A percentile compares a stretch with the other conserved stretches of the same genome.
Conservation (phyloP, 1,284 basidiomycete species). For the Naganishia sp. region DNA sequence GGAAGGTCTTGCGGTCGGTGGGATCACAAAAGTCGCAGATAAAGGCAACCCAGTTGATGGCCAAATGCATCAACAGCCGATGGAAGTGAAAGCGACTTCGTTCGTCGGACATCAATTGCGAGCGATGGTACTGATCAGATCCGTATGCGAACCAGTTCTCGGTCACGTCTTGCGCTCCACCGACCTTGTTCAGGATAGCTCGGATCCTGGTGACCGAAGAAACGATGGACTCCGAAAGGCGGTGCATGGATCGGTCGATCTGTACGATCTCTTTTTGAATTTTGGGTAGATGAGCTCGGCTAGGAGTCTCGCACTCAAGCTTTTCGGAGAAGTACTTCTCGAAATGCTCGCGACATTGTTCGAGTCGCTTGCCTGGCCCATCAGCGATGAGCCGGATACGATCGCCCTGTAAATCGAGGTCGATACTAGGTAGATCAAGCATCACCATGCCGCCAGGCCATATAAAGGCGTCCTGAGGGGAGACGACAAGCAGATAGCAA, state of each 20-base stretch:
- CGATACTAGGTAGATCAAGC: constrained; percentile 64
- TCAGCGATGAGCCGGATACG: constrained; percentile 83
- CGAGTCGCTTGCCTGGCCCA: constrained; percentile 75
- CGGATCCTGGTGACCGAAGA: constrained; percentile 84
- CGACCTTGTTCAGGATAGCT: constrained; percentile 59
- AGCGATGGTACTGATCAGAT: constrained; percentile 60
- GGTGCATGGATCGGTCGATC: constrained; percentile 83
- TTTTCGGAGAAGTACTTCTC: constrained; percentile 62
- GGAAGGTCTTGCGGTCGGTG: constrained; percentile 93
- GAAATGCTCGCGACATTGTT: constrained; percentile 77
- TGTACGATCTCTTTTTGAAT: constrained; percentile 89
- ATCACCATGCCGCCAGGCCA: constrained; percentile 90
- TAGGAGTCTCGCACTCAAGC: constrained; percentile 68
- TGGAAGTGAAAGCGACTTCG: constrained; percentile 91
- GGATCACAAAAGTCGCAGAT: constrained; percentile 98
- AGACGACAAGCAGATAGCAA: constrained; percentile 80
- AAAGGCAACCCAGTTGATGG: constrained; percentile 97
- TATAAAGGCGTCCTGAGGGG: constrained; percentile 82
- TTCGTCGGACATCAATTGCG: constrained; percentile 67
- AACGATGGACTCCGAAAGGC: constrained; percentile 89
- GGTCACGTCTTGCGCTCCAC: constrained; percentile 74
- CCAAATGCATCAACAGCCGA: constrained; percentile 76
- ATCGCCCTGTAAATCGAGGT: constrained; percentile 77
- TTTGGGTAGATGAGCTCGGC: constrained; percentile 85
- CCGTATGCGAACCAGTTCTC: constrained; percentile 97